Percentiles rank a stretch among this genome's conserved stretches.
These are phyloP conservation scores for Davidsoniella virescens DNA, from an alignment of 2,329 filamentous ascomycete species.

Conservation along the genomic window DNA sequence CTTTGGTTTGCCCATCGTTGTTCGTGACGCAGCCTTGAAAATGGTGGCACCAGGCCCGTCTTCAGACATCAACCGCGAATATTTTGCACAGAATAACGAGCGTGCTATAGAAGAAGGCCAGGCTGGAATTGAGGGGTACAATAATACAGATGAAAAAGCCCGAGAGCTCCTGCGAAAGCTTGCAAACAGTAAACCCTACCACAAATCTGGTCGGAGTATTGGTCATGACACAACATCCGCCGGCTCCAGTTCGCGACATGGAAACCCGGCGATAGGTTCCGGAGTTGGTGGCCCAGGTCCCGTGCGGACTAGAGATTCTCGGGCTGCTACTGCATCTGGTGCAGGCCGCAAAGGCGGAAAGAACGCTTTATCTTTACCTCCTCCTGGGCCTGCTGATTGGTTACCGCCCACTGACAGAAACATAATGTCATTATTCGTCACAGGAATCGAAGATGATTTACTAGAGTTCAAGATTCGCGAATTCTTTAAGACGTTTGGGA, in stretches of 20 bases:
- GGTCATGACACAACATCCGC: constrained; percentile 34
- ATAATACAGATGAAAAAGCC: constrained; percentile 94
- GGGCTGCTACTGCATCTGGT: constrained; percentile 33
- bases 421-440: constrained; percentile 86
- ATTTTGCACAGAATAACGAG: constrained; percentile 95
- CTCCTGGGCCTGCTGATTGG: constrained; percentile 68
- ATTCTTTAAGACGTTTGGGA: constrained; percentile 78
- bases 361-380: constrained; percentile 18
- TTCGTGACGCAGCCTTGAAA: constrained; percentile 90
- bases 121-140: constrained; percentile 74
- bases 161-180: constrained; percentile 70
- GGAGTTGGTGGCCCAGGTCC: constrained; percentile 53
- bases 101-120: constrained; percentile 85
- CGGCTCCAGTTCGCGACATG: constrained; percentile 20
- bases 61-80: constrained; percentile 88
- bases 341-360: constrained; percentile 32
- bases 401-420: constrained; percentile 67
- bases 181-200: constrained; percentile 88
- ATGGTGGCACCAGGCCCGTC: constrained; percentile 91
- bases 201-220: constrained; percentile 68
- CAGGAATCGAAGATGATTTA: constrained; percentile 88
- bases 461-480: constrained; percentile 82
- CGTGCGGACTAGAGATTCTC: constrained; percentile 56
- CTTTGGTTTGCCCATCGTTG: constrained; percentile 85
- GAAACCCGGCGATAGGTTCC: constrained; percentile 35